phyloP scores from a whole-genome alignment of 257 asterid genomes.

The Agastache rugosa region DNA sequence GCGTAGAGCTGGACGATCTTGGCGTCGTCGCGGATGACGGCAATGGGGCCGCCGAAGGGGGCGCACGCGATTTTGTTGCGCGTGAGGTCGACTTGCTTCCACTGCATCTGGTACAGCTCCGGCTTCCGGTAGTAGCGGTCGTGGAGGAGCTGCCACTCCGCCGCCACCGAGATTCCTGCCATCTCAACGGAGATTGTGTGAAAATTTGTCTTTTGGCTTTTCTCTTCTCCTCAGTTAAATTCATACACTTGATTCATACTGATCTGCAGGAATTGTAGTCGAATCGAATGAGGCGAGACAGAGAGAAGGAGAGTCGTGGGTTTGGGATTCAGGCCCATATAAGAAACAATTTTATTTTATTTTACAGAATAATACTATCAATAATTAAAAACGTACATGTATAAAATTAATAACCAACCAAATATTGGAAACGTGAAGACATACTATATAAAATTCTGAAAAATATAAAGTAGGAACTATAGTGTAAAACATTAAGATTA shows the following conservation, averaged over 20 bases:
- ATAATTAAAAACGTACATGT: too few relatives aligned
- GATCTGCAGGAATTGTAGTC: slow-evolving; percentile 29
- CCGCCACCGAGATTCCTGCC: slow-evolving; percentile 95
- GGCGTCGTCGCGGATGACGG: slow-evolving; percentile 91
- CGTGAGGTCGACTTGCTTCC: slow-evolving; percentile 94
- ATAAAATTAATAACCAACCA: too few relatives aligned
- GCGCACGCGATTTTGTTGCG: slow-evolving; percentile 95
- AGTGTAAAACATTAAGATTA: too few relatives aligned
- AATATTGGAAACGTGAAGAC: too few relatives aligned
- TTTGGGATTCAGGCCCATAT: not conserved
- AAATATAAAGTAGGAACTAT: too few relatives aligned
- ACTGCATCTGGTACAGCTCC: slow-evolving; percentile 87
- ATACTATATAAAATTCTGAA: too few relatives aligned
- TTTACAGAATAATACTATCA: too few relatives aligned
- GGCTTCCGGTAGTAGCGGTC: slow-evolving; percentile 94
- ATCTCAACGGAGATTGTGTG: slow-evolving; percentile 38
- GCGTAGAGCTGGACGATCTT: slow-evolving; percentile 93
- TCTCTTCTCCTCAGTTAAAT: not conserved
- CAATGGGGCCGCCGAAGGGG: slow-evolving; percentile 95
- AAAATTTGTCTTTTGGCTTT: not conserved
- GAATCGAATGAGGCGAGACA: not conserved
- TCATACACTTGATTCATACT: slow-evolving; percentile 5
- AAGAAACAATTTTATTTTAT: too few relatives aligned
- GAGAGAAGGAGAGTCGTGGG: slow-evolving; percentile 3
- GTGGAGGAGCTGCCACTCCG: slow-evolving; percentile 95